Evolutionary conservation across 129 eudicot species (phyloP).

Genomic region (Escallonia herrerae): DNA sequence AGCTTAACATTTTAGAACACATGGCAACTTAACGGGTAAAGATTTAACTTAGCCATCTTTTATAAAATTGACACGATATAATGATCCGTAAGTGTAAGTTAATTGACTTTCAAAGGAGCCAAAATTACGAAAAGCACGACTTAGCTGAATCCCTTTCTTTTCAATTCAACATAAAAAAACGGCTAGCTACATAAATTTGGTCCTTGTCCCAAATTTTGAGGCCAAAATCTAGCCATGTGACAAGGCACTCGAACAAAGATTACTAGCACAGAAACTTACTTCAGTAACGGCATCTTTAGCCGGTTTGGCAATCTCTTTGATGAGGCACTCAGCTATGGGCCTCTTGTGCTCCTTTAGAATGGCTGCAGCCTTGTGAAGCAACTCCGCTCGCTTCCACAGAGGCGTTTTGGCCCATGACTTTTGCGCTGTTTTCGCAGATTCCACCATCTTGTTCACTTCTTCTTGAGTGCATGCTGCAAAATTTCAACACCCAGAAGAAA

Average conservation of each 20-base stretch:
- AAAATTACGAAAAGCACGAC: too few species aligned
- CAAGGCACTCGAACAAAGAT: background rate
- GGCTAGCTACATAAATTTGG: too few species aligned
- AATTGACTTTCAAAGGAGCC: too few species aligned
- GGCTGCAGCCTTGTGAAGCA: slow-evolving; percentile 59
- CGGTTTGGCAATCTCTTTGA: slow-evolving; percentile 55
- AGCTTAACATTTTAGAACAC: too few species aligned
- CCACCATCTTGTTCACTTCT: slow-evolving; percentile 56
- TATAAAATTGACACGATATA: too few species aligned
- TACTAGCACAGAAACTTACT: slow-evolving; percentile 17
- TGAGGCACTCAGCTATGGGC: slow-evolving; percentile 54
- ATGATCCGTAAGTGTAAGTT: too few species aligned
- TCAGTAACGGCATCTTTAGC: slow-evolving; percentile 62
- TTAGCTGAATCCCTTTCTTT: too few species aligned
- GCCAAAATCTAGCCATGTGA: too few species aligned
- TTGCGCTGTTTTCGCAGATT: slow-evolving; percentile 42
- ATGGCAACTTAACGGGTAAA: too few species aligned
- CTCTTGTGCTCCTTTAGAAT: slow-evolving; percentile 48
- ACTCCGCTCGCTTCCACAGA: slow-evolving; percentile 56
- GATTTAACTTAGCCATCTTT: too few species aligned
- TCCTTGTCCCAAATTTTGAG: too few species aligned
- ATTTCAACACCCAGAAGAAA: background rate
- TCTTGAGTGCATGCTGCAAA: slow-evolving; percentile 52
- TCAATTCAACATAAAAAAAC: too few species aligned
- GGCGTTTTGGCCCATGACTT: slow-evolving; percentile 67